Base-by-base conservation (phyloP, 31 red algal species). In the Asparagopsis taxiformis region DNA sequence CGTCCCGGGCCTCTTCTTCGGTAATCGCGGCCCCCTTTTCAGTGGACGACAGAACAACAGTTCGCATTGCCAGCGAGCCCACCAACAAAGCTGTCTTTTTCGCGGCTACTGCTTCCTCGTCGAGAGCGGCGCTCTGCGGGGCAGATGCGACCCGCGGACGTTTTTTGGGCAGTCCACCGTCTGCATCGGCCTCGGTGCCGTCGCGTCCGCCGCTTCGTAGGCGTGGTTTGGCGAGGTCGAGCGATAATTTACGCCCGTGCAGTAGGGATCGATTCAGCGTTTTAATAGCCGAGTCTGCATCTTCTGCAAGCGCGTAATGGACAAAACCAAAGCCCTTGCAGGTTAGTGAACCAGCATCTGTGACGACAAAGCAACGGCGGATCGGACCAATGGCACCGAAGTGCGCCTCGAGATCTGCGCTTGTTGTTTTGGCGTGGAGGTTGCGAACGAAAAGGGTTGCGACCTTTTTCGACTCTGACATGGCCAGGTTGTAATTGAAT, bases 271-370 rank as follows among this genome's bases (percentile, higher is more conserved):
- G 56, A 55, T 63, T 74, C 8, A 91, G 65, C 31, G 57, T 17
- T 2, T 31, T 51, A 20, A 84, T 41, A 32, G 87, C 87, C 21
- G 48, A 38, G 0, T 23, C 62, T 41, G 87, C 87, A 48, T 91
- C 73, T 43, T 77, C 77, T 1, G 87, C 43, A 62, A 91, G 49
- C 22, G 81, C 78, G 35, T 71, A 92, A 24, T 59, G 70, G 0
- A 80, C 68, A 48, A 91, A 91, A 3, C 77, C 87, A 58, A 71
- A 91, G 8, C 74, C 87, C 46, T 63, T 72, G 59, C 63, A 75
- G 3, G 62, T 30, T 31, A 37, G n/a, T 9, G 66, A 67, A 37
- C 39, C 51, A 8, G 48, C 53, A 19, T 70, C 56, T 16, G 65
- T 65, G 1, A 83, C 79, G 4, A 74, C 53, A 39, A 85, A 54